Evolutionary conservation across 1,284 basidiomycete genomes (phyloP), one percentile per base, ranked within the genome.

Genomic region (Wallemia hederae): DNA sequence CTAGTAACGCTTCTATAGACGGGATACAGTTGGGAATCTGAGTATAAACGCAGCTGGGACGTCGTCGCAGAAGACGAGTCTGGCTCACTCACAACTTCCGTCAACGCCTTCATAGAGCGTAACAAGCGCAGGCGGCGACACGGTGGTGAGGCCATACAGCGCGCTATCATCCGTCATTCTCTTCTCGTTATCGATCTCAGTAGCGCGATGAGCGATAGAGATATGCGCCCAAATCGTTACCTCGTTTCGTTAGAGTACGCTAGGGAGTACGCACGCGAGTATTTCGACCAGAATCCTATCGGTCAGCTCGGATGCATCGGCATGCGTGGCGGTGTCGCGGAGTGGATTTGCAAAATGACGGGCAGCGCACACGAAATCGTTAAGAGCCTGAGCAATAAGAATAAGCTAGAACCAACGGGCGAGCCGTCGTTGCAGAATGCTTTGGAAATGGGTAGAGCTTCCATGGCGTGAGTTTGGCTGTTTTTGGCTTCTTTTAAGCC

Each of bases 241-340:
- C 87, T 94, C 67, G 72, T 97, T 55, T 83, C 82, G 64, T 72
- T 98, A 39, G 82, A 89, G 67, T 92, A 91, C 68, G 78, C 88
- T 19, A 78, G 86, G 61, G 83, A 88, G 64, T 98, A 98, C 66
- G 78, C 97, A 24, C 75, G 78, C 7, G 92, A 99, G 69, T 99
- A 92, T 87, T 99, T 97, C 71, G 94, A 99, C 72, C 94, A 98
- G 72, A 99, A 99, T 67, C 92, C 92, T 0, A 77, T 99, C 22
- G 90, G 92, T n/a, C 92, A 98, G 71, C 83, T 94, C 63, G 89
- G 86, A 2, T 73, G 92, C 27, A 85, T 92, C n/a, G 83, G 84
- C 7, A 87, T 97, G 79, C 77, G 90, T 24, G 80, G 84, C 59
- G 85, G 90, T 0, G 70, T 91, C 28, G 87, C 87, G 0, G 88